phyloP scores from a whole-genome alignment of 805 yeast species.

The Metschnikowia arizonensis region DNA sequence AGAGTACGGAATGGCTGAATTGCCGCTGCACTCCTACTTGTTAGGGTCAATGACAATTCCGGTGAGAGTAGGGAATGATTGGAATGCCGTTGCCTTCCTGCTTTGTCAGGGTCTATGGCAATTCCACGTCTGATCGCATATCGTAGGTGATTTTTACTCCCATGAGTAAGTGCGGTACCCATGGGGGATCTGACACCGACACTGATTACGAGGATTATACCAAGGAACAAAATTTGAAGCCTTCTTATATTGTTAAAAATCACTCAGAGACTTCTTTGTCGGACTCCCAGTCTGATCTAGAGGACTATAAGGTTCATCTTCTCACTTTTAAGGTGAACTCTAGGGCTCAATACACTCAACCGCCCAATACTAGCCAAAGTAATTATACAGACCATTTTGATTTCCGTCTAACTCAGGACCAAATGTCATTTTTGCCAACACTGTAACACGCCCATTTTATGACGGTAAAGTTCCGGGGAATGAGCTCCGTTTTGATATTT shows the following conservation, averaged over 20 bases:
- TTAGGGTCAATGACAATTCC: too few species aligned
- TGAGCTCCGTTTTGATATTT: constrained; percentile 1
- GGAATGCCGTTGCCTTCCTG: too few species aligned
- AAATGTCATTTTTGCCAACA: constrained; percentile 3
- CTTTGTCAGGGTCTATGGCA: too few species aligned
- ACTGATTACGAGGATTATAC: constrained; percentile 14
- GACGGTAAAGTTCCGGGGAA: not conserved
- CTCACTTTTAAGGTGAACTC: constrained; percentile 18
- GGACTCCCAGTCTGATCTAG: constrained; percentile 15
- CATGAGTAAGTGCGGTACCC: too few species aligned
- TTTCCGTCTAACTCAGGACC: not conserved
- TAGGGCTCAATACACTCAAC: constrained; percentile 14
- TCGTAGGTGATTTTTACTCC: too few species aligned
- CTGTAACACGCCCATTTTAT: constrained; percentile 9
- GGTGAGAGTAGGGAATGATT: too few species aligned
- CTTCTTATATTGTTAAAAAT: not conserved
- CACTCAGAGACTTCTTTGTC: not conserved
- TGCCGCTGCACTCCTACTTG: too few species aligned
- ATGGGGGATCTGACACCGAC: constrained; percentile 20
- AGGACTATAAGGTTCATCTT: constrained; percentile 17
- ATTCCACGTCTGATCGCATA: too few species aligned
- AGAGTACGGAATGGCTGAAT: too few species aligned
- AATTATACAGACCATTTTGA: constrained; percentile 13
- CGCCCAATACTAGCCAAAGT: constrained; percentile 8
- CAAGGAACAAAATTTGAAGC: not conserved